Evolutionary conservation across 2,329 filamentous ascomycete species (phyloP).

Genomic region (Talaromyces sp.): DNA sequence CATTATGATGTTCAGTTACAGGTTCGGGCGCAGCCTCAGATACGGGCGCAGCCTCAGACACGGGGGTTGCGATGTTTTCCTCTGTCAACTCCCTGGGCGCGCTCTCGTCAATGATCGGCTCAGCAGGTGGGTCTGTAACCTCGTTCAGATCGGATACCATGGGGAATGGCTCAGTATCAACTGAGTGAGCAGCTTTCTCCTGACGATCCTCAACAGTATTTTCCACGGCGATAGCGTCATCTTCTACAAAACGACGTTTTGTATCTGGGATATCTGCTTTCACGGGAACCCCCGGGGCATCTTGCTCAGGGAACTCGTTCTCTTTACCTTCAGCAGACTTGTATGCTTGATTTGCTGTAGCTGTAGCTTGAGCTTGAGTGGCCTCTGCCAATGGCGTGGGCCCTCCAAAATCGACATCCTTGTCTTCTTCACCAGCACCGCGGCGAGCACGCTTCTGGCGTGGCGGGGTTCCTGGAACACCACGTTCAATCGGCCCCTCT

Average conservation of each 20-base stretch:
- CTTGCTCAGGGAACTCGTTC: conserved; percentile 33
- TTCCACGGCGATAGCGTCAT: conserved; percentile 27
- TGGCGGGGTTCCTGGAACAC: conserved; percentile 60
- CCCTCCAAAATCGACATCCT: conserved; percentile 68
- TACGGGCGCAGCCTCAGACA: not conserved
- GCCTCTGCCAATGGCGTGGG: conserved; percentile 29
- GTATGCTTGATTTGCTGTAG: conserved; percentile 24
- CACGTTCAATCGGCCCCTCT: conserved; percentile 51
- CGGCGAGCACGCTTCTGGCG: conserved; percentile 73
- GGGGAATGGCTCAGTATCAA: conserved; percentile 12
- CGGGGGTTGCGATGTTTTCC: conserved; percentile 12
- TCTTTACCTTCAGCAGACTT: conserved; percentile 36
- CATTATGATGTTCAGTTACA: conserved; percentile 26
- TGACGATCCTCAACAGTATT: not conserved
- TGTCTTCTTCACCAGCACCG: conserved; percentile 63
- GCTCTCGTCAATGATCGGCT: conserved; percentile 12
- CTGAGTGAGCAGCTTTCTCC: not conserved
- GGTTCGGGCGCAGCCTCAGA: conserved; percentile 20
- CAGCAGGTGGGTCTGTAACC: not conserved
- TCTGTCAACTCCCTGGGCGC: not conserved
- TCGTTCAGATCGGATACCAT: not conserved
- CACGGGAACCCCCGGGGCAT: conserved; percentile 33
- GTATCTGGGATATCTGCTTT: conserved; percentile 13
- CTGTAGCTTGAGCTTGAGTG: conserved; percentile 27
- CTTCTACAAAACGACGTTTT: conserved; percentile 16